Evolutionary conservation across 257 asterid species (phyloP), one percentile per base, ranked within the genome.

Genomic region (Solanum sejunctum): DNA sequence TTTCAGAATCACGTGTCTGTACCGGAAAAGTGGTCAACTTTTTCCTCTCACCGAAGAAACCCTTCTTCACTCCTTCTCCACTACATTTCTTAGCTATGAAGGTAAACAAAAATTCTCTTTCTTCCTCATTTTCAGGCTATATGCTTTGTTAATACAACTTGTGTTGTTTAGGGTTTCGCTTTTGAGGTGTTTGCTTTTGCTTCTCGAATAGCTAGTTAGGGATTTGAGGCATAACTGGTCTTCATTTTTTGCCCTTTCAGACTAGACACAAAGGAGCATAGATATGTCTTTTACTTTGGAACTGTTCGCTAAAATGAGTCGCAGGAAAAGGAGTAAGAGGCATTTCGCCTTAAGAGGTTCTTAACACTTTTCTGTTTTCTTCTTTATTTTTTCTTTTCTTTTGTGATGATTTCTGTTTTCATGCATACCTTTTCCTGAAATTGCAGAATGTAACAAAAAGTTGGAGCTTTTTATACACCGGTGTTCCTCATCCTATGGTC

Each of bases 381-480:
- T 79, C 51, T 8, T 52, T 78, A 13, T 13, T 17, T 54, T 52
- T 77, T 63, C 28, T 58, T 80, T 55, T 60, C 64, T 39, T 81
- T 77, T 61, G 41, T 36, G 39, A n/a, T 85, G 20, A 3, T 10
- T 75, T 69, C 28, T 73, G 78, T 85, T 84, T 84, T 88, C 72
- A 51, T 88, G 21, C 8, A 32, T 26, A 57, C 43, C 43, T 39
- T 84, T 57, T 81, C 57, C 43, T 45, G 17, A 83, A 61, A 69
- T 85, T 86, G 92, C 93, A 89, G 94, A 87, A 41, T 86, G 85
- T 84, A 78, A 47, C 72, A 45, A 82, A 84, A 84, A 66, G 36
- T 72, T 66, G 43, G 87, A 79, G 84, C 83, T 87, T 86, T 73
- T 56, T 39, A 57, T 81, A 64, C 78, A 8, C 18, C 56, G 63